Conservation (phyloP, 2,329 filamentous ascomycete genomes). For the Colletotrichum noveboracense region DNA sequence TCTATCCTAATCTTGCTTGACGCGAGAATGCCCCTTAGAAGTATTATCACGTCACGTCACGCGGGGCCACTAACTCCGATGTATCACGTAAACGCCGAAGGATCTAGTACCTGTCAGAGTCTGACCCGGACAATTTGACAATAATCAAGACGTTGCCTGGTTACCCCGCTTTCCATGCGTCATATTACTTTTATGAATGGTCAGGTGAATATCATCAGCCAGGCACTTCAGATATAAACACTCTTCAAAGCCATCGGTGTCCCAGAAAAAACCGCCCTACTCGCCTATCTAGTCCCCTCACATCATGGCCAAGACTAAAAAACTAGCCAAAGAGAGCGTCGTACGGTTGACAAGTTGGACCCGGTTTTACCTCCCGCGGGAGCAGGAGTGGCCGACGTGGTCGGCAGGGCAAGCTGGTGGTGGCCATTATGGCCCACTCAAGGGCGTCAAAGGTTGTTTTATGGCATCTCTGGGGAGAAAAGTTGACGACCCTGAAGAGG, state of each 20-base stretch:
- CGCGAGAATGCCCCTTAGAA: too few relatives aligned
- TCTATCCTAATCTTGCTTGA: too few relatives aligned
- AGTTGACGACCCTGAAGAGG: conserved; percentile 24
- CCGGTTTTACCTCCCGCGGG: conserved; percentile 24
- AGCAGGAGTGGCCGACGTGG: conserved; percentile 27
- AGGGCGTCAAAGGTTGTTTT: neutral
- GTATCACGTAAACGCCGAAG: too few relatives aligned
- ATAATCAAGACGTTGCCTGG: too few relatives aligned
- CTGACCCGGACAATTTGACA: too few relatives aligned
- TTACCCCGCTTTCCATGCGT: neutral
- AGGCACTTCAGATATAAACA: neutral
- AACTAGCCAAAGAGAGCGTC: neutral
- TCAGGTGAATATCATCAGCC: neutral
- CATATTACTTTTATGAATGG: neutral
- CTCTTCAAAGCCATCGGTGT: too few relatives aligned
- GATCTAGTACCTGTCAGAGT: too few relatives aligned
- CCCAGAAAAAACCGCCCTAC: neutral
- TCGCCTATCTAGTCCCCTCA: neutral
- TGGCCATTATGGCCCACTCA: conserved; percentile 23
- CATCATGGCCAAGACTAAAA: neutral
- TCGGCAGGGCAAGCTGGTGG: neutral
- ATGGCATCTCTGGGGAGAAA: conserved; percentile 19
- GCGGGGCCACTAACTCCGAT: too few relatives aligned
- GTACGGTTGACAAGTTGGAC: conserved; percentile 22
- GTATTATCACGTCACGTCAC: too few relatives aligned